A percentile compares a stretch with the other conserved stretches of the same genome.
These are phyloP conservation scores for Schwanniomyces pseudopolymorphus DNA, from an alignment of 805 yeast genomes.

Conservation along the genomic window DNA sequence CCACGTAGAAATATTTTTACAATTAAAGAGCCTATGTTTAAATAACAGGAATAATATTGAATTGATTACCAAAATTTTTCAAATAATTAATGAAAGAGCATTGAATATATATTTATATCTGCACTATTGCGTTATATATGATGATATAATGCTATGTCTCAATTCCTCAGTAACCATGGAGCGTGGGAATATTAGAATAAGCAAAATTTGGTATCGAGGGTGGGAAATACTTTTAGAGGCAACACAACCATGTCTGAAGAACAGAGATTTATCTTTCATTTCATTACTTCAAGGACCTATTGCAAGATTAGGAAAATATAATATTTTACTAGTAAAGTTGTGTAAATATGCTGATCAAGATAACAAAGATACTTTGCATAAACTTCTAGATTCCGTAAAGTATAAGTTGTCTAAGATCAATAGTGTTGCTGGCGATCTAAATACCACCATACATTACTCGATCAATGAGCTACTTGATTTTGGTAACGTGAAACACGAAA, in stretches of 20 bases:
- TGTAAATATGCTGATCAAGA: conserved; percentile 20
- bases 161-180: conserved; percentile 18
- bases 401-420: conserved; percentile 25
- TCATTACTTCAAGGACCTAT: conserved; percentile 58
- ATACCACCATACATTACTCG: conserved; percentile 18
- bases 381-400: conserved; percentile 14
- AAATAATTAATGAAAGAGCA: conserved; percentile 13
- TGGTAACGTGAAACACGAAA: conserved; percentile 5
- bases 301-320: conserved; percentile 49
- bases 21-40: conserved; percentile 11
- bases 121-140: conserved; percentile 32
- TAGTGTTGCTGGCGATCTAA: conserved; percentile 17
- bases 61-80: conserved; percentile 4
- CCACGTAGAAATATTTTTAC: conserved; percentile 19
- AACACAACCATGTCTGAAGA: conserved; percentile 33
- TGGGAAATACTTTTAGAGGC: conserved; percentile 40
- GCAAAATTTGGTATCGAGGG: conserved; percentile 24
- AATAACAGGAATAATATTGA: neutral
- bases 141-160: conserved; percentile 30
- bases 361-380: conserved; percentile 11
- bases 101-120: conserved; percentile 25
- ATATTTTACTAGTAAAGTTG: conserved; percentile 47
- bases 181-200: conserved; percentile 3
- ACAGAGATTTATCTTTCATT: conserved; percentile 50
- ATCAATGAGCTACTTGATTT: conserved; percentile 14